Conservation (phyloP, 495 filamentous ascomycete genomes). For the Hypoxylon perforatum region DNA sequence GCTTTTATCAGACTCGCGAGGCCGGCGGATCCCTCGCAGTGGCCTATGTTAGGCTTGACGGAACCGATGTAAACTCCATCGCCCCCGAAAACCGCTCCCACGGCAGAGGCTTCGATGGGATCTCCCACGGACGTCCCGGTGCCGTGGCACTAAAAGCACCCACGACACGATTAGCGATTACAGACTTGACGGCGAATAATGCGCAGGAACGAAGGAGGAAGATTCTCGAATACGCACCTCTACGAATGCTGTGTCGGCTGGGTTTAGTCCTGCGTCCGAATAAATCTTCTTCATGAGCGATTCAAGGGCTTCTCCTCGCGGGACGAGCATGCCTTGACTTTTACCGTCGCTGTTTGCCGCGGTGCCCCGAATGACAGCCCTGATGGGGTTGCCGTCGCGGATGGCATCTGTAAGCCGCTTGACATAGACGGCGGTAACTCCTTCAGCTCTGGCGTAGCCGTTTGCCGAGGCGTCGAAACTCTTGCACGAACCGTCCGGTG, state of each 20-base stretch:
- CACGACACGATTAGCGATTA: constrained; percentile 4
- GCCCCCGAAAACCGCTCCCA: constrained; percentile 45
- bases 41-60: constrained; percentile 64
- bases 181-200: background rate
- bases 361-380: constrained; percentile 61
- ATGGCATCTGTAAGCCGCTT: constrained; percentile 62
- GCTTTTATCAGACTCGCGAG: constrained; percentile 63
- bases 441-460: constrained; percentile 47
- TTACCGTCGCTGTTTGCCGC: constrained; percentile 60
- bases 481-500: constrained; percentile 48
- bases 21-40: constrained; percentile 60
- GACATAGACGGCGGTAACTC: constrained; percentile 49
- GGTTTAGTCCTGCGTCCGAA: constrained; percentile 51
- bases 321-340: constrained; percentile 56
- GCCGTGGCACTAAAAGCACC: constrained; percentile 42
- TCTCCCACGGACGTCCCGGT: constrained; percentile 51
- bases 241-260: constrained; percentile 50
- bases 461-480: constrained; percentile 51
- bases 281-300: constrained; percentile 58
- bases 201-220: background rate
- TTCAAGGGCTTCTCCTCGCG: constrained; percentile 57
- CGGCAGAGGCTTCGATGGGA: constrained; percentile 50
- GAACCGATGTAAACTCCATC: constrained; percentile 58
- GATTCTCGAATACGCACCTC: constrained; percentile 24
- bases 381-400: constrained; percentile 59